phyloP scores from a whole-genome alignment of 2,329 filamentous ascomycete genomes.

The Cytospora mali region DNA sequence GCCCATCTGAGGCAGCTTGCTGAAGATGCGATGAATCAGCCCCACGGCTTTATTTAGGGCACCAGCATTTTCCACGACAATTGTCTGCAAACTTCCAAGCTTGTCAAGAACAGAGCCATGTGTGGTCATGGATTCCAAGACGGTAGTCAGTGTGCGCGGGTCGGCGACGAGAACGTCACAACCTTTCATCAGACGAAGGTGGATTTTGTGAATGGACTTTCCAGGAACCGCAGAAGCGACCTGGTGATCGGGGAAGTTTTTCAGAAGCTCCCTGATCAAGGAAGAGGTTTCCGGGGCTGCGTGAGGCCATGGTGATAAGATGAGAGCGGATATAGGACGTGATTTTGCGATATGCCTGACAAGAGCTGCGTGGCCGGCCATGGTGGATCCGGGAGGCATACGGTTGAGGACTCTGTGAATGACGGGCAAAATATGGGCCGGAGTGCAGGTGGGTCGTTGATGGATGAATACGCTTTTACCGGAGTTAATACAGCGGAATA shows the following conservation, averaged over 20 bases:
- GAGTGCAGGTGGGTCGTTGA: neutral
- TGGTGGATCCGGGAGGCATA: neutral
- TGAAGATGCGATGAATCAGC: neutral
- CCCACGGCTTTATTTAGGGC: neutral
- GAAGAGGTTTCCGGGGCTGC: neutral
- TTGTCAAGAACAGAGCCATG: neutral
- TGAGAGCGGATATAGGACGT: neutral
- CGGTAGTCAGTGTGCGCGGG: neutral
- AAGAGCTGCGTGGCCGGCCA: neutral
- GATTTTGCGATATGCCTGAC: neutral
- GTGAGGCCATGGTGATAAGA: neutral
- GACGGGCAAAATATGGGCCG: neutral
- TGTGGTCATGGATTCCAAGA: too few species aligned
- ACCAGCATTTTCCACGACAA: neutral
- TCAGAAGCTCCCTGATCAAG: neutral
- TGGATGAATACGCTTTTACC: neutral
- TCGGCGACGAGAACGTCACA: neutral
- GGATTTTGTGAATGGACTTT: too few species aligned
- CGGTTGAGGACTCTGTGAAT: neutral
- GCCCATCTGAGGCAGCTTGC: neutral
- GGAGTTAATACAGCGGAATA: neutral
- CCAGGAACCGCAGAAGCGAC: neutral
- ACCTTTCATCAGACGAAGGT: neutral
- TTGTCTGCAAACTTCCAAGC: neutral
- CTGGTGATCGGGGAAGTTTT: neutral